These are phyloP conservation scores for Leccinellum albellum DNA, from an alignment of 768 basidiomycete genomes.

Conservation along the genomic window DNA sequence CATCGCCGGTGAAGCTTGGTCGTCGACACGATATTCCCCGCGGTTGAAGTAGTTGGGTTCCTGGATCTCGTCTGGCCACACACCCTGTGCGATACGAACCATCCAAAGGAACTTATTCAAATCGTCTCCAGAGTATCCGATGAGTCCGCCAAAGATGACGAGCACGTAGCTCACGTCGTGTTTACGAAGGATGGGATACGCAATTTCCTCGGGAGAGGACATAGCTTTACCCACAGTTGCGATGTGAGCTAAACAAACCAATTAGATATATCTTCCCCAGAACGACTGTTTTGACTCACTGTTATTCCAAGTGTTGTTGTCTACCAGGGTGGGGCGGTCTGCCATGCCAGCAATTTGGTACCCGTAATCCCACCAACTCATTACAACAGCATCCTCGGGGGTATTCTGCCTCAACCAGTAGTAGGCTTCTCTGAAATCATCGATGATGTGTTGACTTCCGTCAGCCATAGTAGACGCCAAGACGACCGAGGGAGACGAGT, in stretches of 20 bases:
- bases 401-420: constrained; percentile 99
- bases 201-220: constrained; percentile 89
- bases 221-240: constrained; percentile 99
- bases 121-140: constrained; percentile 98
- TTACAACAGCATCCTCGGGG: constrained; percentile 83
- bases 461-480: constrained; percentile 75
- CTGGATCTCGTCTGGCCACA: constrained; percentile 98
- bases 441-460: constrained; percentile 91
- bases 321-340: constrained; percentile 90
- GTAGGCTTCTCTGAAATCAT: constrained; percentile 99
- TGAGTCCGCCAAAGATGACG: constrained; percentile 93
- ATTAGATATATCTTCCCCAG: constrained; percentile 5
- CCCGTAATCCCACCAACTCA: constrained; percentile 99
- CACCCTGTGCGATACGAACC: constrained; percentile 91
- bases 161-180: constrained; percentile 98
- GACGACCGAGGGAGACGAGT: constrained; percentile 97
- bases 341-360: constrained; percentile 99
- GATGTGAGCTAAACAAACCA: constrained; percentile 68
- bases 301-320: constrained; percentile 99
- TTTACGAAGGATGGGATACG: constrained; percentile 94
- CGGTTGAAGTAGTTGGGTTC: constrained; percentile 93
- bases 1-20: constrained; percentile 81
- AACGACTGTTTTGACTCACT: constrained; percentile 51
- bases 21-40: constrained; percentile 93
- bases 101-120: constrained; percentile 99